Evolutionary conservation across 441 rosid species (phyloP).

Genomic region (Pelargonium citronellum): DNA sequence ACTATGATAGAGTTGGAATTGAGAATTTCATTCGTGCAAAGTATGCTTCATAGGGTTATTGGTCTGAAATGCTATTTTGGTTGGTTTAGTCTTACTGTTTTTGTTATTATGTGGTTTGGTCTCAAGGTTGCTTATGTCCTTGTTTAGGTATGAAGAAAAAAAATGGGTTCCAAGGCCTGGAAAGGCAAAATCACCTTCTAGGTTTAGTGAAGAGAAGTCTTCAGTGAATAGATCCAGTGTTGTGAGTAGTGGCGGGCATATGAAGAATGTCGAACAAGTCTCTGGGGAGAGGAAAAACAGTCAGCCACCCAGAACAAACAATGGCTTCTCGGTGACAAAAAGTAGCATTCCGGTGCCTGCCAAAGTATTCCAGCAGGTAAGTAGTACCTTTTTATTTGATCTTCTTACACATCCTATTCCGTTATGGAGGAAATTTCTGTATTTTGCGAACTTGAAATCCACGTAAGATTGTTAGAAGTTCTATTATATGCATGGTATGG

Average conservation of each 20-base stretch:
- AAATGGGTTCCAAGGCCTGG: conserved; percentile 51
- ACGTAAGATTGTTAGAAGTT: too few relatives aligned
- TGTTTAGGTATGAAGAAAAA: conserved; percentile 50
- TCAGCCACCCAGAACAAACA: conserved; percentile 17
- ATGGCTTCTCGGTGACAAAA: conserved; percentile 18
- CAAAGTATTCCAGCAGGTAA: conserved; percentile 35
- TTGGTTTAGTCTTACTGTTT: conserved; percentile 13
- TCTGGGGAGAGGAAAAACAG: conserved; percentile 24
- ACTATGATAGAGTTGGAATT: conserved; percentile 23
- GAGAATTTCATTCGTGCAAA: conserved; percentile 25
- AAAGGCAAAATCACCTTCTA: conserved; percentile 31
- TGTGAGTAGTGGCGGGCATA: conserved; percentile 14
- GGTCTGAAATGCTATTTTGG: conserved; percentile 24
- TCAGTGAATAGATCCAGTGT: conserved; percentile 21
- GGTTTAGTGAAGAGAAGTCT: conserved; percentile 26
- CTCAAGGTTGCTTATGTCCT: conserved; percentile 10
- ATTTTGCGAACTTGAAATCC: too few relatives aligned
- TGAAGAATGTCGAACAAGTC: conserved; percentile 21
- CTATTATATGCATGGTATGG: too few relatives aligned
- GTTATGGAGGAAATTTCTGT: too few relatives aligned
- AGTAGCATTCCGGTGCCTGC: conserved; percentile 21
- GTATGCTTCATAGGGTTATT: conserved; percentile 21
- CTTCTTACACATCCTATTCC: neutral
- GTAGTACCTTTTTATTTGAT: neutral
- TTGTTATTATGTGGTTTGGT: conserved; percentile 5